Evolutionary conservation across 2,329 filamentous ascomycete genomes (phyloP).

Genomic region (Cercospora zeae-maydis): DNA sequence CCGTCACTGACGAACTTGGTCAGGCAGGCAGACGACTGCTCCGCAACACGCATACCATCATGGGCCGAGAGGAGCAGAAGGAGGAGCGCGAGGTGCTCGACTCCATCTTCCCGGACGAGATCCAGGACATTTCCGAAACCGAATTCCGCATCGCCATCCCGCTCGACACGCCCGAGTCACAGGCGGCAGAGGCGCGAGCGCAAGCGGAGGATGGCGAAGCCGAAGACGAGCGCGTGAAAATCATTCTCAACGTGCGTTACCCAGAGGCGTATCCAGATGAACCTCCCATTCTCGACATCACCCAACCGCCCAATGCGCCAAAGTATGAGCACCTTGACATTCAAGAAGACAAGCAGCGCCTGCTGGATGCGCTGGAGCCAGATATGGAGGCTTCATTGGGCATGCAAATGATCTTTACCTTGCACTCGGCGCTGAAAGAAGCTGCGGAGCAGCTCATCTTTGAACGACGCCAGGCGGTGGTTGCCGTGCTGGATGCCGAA

Average conservation of each 20-base stretch:
- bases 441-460: slow-evolving; percentile 79
- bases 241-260: slow-evolving; percentile 83
- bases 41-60: slow-evolving; percentile 23
- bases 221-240: slow-evolving; percentile 56
- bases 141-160: slow-evolving; percentile 82
- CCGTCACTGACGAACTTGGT: background rate
- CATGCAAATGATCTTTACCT: slow-evolving; percentile 95
- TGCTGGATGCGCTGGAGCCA: slow-evolving; percentile 68
- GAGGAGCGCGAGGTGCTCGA: slow-evolving; percentile 98
- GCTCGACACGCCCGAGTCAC: slow-evolving; percentile 57
- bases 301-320: slow-evolving; percentile 65
- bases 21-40: background rate
- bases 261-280: slow-evolving; percentile 88
- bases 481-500: slow-evolving; percentile 52
- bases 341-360: slow-evolving; percentile 69
- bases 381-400: slow-evolving; percentile 89
- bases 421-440: slow-evolving; percentile 85
- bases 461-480: slow-evolving; percentile 64
- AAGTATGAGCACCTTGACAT: slow-evolving; percentile 74
- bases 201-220: slow-evolving; percentile 49
- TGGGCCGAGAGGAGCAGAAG: slow-evolving; percentile 74
- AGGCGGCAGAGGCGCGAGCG: background rate
- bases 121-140: slow-evolving; percentile 87
- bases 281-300: slow-evolving; percentile 76
- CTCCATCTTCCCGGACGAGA: slow-evolving; percentile 97